Evolutionary conservation across 2,329 filamentous ascomycete genomes (phyloP).

Genomic region (Exophiala lecanii-corni): DNA sequence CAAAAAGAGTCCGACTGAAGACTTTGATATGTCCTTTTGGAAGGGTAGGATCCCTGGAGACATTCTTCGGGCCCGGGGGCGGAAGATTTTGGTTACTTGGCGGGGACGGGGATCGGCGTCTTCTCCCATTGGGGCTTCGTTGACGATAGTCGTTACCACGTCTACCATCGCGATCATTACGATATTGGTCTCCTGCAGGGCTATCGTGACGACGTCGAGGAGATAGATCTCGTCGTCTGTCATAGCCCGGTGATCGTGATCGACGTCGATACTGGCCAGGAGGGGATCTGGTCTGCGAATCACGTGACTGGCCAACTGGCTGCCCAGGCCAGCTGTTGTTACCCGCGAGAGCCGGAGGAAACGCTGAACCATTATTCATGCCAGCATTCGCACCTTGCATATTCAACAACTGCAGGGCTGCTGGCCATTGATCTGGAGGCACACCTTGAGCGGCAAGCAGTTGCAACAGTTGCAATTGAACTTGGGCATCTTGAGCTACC

Average conservation of each 20-base stretch:
- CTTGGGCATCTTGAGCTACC: conserved; percentile 49
- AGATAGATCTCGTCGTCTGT: conserved; percentile 63
- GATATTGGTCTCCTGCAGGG: conserved; percentile 62
- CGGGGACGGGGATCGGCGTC: conserved; percentile 61
- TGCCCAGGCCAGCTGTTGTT: conserved; percentile 34
- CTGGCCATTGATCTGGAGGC: conserved; percentile 69
- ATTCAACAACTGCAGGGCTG: conserved; percentile 50
- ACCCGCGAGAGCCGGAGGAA: conserved; percentile 21
- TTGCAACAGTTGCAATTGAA: conserved; percentile 74
- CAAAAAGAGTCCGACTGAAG: conserved; percentile 88
- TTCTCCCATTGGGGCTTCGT: conserved; percentile 67
- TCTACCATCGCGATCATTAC: conserved; percentile 50
- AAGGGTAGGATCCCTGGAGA: conserved; percentile 72
- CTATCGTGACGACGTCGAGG: conserved; percentile 61
- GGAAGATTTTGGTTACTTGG: conserved; percentile 40
- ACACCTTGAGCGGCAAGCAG: conserved; percentile 70
- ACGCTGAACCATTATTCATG: conserved; percentile 34
- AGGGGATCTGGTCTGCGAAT: conserved; percentile 60
- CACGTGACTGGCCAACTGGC: conserved; percentile 41
- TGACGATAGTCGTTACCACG: conserved; percentile 69
- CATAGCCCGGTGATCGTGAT: conserved; percentile 73
- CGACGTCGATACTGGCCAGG: conserved; percentile 61
- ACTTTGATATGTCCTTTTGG: conserved; percentile 81
- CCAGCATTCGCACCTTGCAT: conserved; percentile 33
- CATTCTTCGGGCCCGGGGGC: conserved; percentile 61